Conservation (phyloP, 345 rosid species). For the Nasturtium officinale region DNA sequence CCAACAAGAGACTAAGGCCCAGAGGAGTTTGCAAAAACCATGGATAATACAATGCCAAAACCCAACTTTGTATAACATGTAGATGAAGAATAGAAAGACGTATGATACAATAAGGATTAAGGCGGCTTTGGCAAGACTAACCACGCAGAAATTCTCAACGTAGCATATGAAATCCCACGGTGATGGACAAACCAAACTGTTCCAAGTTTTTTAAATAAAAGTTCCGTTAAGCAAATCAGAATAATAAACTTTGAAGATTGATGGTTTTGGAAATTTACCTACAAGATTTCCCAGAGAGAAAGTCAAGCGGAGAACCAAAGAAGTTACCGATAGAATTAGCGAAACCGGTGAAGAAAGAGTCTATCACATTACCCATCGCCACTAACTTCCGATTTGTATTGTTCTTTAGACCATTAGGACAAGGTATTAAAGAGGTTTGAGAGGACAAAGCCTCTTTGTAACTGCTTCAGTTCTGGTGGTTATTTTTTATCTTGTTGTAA, state of each 20-base stretch:
- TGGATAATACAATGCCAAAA: slow-evolving; percentile 52
- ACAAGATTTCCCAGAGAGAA: slow-evolving; percentile 64
- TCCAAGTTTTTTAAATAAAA: not conserved
- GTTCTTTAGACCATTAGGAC: too few species aligned
- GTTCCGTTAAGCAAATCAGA: not conserved
- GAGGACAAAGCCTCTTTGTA: too few species aligned
- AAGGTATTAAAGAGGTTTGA: too few species aligned
- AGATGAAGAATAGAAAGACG: slow-evolving; percentile 51
- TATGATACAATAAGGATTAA: slow-evolving; percentile 42
- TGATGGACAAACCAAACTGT: slow-evolving; percentile 52
- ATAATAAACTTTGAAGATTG: not conserved
- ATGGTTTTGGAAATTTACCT: slow-evolving; percentile 43
- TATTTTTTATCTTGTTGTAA: too few species aligned
- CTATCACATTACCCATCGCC: too few species aligned
- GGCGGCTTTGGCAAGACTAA: slow-evolving; percentile 53
- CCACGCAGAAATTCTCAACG: slow-evolving; percentile 57
- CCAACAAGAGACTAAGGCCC: slow-evolving; percentile 52
- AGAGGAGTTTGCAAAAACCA: slow-evolving; percentile 47
- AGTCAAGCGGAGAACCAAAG: slow-evolving; percentile 55
- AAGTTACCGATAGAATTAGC: not conserved
- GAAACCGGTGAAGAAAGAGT: too few species aligned
- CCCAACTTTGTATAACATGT: slow-evolving; percentile 51
- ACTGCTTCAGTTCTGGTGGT: too few species aligned
- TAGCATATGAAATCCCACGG: slow-evolving; percentile 62
- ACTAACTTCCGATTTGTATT: too few species aligned